A percentile compares a stretch with the other conserved stretches of the same genome.
These are phyloP conservation scores for Apiotrichum montevideense DNA, from an alignment of 1,284 basidiomycete genomes.

Conservation along the genomic window DNA sequence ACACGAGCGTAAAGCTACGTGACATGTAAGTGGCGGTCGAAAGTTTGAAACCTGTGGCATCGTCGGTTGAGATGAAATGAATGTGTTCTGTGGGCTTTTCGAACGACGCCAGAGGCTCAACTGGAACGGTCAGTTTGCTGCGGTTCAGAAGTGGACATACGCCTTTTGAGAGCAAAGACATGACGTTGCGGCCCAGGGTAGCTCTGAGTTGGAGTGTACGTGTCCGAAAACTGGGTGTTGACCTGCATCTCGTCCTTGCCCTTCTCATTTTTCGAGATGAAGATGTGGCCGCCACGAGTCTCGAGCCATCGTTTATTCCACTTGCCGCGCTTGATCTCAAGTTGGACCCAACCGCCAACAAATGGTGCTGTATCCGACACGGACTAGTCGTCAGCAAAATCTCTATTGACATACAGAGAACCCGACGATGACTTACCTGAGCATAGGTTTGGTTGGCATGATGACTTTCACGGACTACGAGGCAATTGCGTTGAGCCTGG, in stretches of 20 bases:
- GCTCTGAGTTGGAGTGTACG: slow-evolving; percentile 59
- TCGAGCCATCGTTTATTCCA: slow-evolving; percentile 85
- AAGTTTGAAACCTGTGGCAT: slow-evolving; percentile 42
- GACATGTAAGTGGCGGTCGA: slow-evolving; percentile 32
- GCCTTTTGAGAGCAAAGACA: slow-evolving; percentile 71
- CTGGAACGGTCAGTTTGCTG: slow-evolving; percentile 42
- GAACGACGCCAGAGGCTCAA: slow-evolving; percentile 73
- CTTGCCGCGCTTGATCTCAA: slow-evolving; percentile 79
- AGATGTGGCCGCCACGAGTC: slow-evolving; percentile 73
- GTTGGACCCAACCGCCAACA: slow-evolving; percentile 68
- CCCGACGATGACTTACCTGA: slow-evolving; percentile 9
- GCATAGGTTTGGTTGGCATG: slow-evolving; percentile 7
- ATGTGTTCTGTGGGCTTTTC: slow-evolving; percentile 78
- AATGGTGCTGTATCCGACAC: slow-evolving; percentile 66
- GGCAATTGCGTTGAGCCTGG: slow-evolving; percentile 65
- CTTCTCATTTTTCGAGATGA: slow-evolving; percentile 76
- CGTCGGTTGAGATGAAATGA: slow-evolving; percentile 69
- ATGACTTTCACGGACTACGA: slow-evolving; percentile 62
- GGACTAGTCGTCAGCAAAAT: slow-evolving; percentile 48
- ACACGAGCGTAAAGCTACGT: slow-evolving; percentile 7
- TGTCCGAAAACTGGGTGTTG: slow-evolving; percentile 66
- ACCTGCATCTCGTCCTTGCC: slow-evolving; percentile 64
- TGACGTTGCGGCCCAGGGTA: slow-evolving; percentile 60
- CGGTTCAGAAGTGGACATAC: slow-evolving; percentile 19
- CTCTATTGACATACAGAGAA: not conserved